Conservation (phyloP, 768 basidiomycete genomes). For the Ephemerocybe angulata region DNA sequence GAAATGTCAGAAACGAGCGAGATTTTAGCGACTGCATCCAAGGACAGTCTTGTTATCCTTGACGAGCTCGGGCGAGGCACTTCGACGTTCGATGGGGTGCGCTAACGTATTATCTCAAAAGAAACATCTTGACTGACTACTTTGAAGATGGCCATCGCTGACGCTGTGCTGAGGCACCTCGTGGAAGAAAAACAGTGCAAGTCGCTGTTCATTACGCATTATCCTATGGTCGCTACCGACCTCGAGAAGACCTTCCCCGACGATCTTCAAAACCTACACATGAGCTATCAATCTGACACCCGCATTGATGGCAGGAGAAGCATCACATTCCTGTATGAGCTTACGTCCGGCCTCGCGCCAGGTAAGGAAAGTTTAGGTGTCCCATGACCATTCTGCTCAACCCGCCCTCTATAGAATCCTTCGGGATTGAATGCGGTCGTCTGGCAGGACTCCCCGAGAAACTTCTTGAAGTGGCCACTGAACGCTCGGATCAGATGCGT, state of each 20-base stretch:
- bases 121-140: neutral
- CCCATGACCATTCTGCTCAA: neutral
- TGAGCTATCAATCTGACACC: constrained; percentile 73
- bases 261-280: constrained; percentile 76
- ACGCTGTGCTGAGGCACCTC: constrained; percentile 74
- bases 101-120: constrained; percentile 20
- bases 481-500: constrained; percentile 54
- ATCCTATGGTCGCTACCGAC: constrained; percentile 76
- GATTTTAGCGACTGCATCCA: constrained; percentile 73
- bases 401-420: constrained; percentile 57
- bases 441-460: constrained; percentile 77
- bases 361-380: constrained; percentile 26
- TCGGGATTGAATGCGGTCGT: constrained; percentile 89
- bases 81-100: constrained; percentile 88
- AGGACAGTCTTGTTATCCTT: constrained; percentile 78
- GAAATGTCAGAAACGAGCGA: constrained; percentile 94
- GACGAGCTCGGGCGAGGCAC: constrained; percentile 92
- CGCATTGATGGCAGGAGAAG: constrained; percentile 70
- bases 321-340: constrained; percentile 83
- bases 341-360: constrained; percentile 67
- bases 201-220: constrained; percentile 94
- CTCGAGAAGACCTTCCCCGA: constrained; percentile 56
- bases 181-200: constrained; percentile 56
- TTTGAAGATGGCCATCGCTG: constrained; percentile 78
- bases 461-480: constrained; percentile 59